phyloP scores from a whole-genome alignment of 306 rosid genomes.

The Sicyos baderoa region DNA sequence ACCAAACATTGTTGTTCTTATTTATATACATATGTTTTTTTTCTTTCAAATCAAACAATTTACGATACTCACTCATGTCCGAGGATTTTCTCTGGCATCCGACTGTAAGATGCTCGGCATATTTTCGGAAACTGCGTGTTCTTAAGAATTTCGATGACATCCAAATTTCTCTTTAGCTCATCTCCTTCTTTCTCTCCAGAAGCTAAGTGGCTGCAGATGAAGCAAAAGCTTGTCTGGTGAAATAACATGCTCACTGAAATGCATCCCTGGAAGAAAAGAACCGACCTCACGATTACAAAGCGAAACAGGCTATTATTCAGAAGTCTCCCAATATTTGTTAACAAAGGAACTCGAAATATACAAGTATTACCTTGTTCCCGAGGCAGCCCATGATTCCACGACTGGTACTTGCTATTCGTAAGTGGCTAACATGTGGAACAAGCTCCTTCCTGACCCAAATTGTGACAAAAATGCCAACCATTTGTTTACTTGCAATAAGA shows the following conservation, averaged over 20 bases:
- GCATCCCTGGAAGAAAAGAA: conserved; percentile 54
- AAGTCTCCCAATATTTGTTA: neutral
- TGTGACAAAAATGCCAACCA: conserved; percentile 87
- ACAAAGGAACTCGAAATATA: neutral
- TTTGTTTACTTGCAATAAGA: conserved; percentile 74
- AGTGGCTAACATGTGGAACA: conserved; percentile 66
- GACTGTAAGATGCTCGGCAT: conserved; percentile 40
- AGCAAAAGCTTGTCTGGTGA: conserved; percentile 57
- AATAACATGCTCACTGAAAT: conserved; percentile 71
- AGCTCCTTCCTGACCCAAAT: conserved; percentile 78
- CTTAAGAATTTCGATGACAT: conserved; percentile 61
- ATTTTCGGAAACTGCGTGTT: conserved; percentile 60
- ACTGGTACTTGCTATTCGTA: conserved; percentile 65
- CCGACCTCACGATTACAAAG: neutral
- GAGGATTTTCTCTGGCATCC: conserved; percentile 70
- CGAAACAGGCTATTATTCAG: neutral
- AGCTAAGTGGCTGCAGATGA: conserved; percentile 68
- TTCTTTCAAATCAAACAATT: conserved; percentile 18
- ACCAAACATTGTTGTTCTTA: conserved; percentile 4
- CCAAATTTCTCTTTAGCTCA: conserved; percentile 55
- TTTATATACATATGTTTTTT: neutral
- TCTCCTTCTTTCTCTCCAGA: conserved; percentile 75
- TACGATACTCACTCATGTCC: conserved; percentile 72
- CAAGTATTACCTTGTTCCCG: conserved; percentile 68
- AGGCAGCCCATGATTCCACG: conserved; percentile 99